Conservation (phyloP, 2,329 filamentous ascomycete species). For the Pyrenophora tritici-repentis region DNA sequence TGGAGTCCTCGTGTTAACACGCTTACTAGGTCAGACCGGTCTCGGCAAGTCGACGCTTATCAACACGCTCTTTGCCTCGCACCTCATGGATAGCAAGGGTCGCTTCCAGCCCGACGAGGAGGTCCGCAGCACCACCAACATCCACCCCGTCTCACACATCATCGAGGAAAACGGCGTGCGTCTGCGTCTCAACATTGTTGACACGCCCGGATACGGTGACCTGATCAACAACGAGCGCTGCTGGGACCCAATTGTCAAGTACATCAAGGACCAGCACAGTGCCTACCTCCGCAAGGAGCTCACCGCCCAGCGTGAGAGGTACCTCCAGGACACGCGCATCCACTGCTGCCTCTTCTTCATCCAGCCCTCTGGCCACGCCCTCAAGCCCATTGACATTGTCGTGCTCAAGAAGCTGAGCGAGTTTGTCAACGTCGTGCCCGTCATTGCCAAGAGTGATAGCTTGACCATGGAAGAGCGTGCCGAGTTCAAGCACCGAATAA, state of each 20-base stretch:
- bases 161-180: slow-evolving; percentile 99
- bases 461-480: slow-evolving; percentile 93
- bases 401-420: slow-evolving; percentile 99
- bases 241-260: slow-evolving; percentile 99
- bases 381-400: slow-evolving; percentile 99
- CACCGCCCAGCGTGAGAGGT: slow-evolving; percentile 96
- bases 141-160: slow-evolving; percentile 96
- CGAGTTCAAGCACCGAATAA: slow-evolving; percentile 96
- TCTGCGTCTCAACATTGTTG: slow-evolving; percentile 96
- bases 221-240: slow-evolving; percentile 99
- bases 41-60: slow-evolving; percentile 98
- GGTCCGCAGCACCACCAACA: slow-evolving; percentile 94
- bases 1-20: slow-evolving; percentile 7
- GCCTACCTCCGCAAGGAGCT: slow-evolving; percentile 99
- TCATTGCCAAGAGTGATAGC: slow-evolving; percentile 98
- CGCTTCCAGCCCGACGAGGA: slow-evolving; percentile 90
- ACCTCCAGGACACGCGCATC: slow-evolving; percentile 98
- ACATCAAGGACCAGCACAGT: slow-evolving; percentile 99
- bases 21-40: slow-evolving; percentile 82
- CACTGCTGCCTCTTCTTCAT: slow-evolving; percentile 99
- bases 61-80: slow-evolving; percentile 99
- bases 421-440: slow-evolving; percentile 97
- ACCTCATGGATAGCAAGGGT: slow-evolving; percentile 98
- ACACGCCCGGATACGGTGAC: slow-evolving; percentile 97
- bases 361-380: slow-evolving; percentile 94